Percentiles rank a stretch among this genome's conserved stretches.
Conservation (phyloP, 768 basidiomycete genomes). For the Boletellus ananas region DNA sequence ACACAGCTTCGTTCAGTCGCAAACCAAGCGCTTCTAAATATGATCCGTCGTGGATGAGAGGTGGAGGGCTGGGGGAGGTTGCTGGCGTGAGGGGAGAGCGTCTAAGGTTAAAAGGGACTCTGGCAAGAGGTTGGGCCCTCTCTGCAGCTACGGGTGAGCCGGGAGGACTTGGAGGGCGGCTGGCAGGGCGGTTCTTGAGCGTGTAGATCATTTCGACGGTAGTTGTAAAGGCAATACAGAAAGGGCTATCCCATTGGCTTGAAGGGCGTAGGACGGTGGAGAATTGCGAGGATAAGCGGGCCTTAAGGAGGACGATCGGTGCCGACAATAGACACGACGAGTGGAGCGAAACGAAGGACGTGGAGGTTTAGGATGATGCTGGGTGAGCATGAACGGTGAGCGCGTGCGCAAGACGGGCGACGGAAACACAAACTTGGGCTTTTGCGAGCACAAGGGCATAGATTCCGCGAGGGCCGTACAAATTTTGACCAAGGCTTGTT, state of each 20-base stretch:
- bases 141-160: conserved; percentile 41
- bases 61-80: conserved; percentile 33
- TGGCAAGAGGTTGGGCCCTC: conserved; percentile 50
- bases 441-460: conserved; percentile 49
- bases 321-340: conserved; percentile 56
- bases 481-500: conserved; percentile 4
- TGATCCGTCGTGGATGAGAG: conserved; percentile 71
- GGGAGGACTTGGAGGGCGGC: conserved; percentile 60
- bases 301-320: conserved; percentile 78
- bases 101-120: conserved; percentile 58
- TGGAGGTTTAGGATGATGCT: conserved; percentile 31
- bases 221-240: conserved; percentile 16
- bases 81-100: conserved; percentile 43
- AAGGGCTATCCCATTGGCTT: conserved; percentile 43
- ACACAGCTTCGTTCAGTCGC: conserved; percentile 78
- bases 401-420: background rate
- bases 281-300: conserved; percentile 19
- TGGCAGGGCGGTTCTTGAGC: conserved; percentile 61
- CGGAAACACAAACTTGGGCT: conserved; percentile 23
- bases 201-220: conserved; percentile 51
- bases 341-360: conserved; percentile 57
- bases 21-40: conserved; percentile 74
- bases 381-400: conserved; percentile 2
- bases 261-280: conserved; percentile 1
- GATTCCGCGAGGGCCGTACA: conserved; percentile 34